Base-by-base conservation (phyloP, 441 rosid species). In the Breynia disticha region DNA sequence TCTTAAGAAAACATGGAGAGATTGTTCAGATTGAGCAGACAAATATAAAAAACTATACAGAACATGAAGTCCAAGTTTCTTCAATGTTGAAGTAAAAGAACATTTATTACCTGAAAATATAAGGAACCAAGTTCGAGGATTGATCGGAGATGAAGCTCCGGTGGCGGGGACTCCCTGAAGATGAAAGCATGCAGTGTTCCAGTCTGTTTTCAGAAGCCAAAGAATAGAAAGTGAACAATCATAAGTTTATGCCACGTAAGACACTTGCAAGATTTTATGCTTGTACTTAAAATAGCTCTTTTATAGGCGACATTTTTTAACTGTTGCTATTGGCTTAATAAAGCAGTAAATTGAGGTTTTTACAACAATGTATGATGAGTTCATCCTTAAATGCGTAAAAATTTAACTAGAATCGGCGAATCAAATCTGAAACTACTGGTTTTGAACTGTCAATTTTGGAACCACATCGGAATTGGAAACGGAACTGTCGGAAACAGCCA, bases 181-280 rank as follows among this genome's bases (percentile, higher is more conserved):
- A 15, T 1, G 44, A 41, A 11, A 41, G n/a, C 13, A 15, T 28
- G 5, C 1, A 41, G 44, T 41, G n/a, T 4, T 11, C 41, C 5
- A 15, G 13, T 41, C 44, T 3, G 44, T 41, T 9, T 41, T 41
- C 13, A 6, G 41, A 37, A 37, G 7, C 11, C 41, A 37, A 5
- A 15, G 15, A 41, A 41, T 15, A 15, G 44, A 55, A 15, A 28
- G 11, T 5, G 1, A 1, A 13, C 15, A 2, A 44, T 6, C 32
- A n/a, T 14, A 2, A 7, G n/a, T 20, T 28, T 28, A 28, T 45
- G 50, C 57, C 57, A 51, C 51, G 57, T 52, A 49, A 44, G 37
- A 60, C 11, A 45, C 28, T 19, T n/a, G 24, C 21, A 11, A n/a
- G 51, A 45, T 45, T 24, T n/a, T 39, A 15, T 22, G 39, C 14